Base-by-base conservation (phyloP, 73 alveolate genomes). In the Symbiodinium natans region DNA sequence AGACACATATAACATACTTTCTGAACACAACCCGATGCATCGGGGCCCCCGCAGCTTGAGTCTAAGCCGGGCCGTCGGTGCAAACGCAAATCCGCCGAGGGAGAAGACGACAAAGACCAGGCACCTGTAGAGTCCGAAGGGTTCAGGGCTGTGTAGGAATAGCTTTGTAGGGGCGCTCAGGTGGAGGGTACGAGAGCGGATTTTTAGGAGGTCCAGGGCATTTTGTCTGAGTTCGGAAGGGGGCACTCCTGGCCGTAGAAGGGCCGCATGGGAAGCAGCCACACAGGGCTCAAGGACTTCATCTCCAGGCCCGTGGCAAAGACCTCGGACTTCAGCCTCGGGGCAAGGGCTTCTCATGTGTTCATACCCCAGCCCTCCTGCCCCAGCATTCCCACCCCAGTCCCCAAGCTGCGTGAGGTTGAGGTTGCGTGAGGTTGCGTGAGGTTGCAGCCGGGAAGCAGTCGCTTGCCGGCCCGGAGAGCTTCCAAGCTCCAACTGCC, bases 31-130 rank as follows among this genome's bases (percentile, higher is more conserved):
- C n/a, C n/a, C n/a, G n/a, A n/a, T n/a, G n/a, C n/a, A n/a, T n/a
- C n/a, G n/a, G n/a, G 63, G 63, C 63, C 63, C 3, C 42, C 46
- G 85, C 85, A n/a, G 29, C 41, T 33, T 33, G 46, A 86, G 59
- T n/a, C 94, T 54, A 27, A 86, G 59, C 83, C 63, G 59, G 63
- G 94, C 48, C 3, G 48, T 46, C 13, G 94, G 94, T 17, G 93
- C 80, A 36, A 21, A 86, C 59, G 84, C 42, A 19, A 27, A 74
- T 25, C 84, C 83, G 59, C 94, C 83, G 83, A 86, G 31, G 23
- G 94, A 46, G 83, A 86, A 86, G 63, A 86, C 56, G 19, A 86
- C 41, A 43, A 86, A n/a, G n/a, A 86, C 59, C 83, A 86, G 40
- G 23, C 83, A 86, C 94, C 94, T 86, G 71, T 15, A 52, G 71